phyloP scores from a whole-genome alignment of 208 protist species.

The Sergeia podlipaevii region DNA sequence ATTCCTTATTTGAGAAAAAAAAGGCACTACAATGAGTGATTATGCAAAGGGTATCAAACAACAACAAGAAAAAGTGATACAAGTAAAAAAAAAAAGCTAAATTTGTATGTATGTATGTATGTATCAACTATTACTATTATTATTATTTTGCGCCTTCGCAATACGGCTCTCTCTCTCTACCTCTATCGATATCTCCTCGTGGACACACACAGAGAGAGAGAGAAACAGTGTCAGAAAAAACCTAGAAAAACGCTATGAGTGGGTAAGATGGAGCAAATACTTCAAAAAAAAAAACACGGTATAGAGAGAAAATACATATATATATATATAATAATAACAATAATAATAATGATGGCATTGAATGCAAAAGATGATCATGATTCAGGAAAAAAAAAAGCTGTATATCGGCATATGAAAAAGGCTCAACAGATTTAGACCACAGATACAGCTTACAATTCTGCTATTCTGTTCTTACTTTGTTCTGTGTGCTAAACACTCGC shows the following conservation, averaged over 20 bases:
- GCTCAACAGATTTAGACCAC: too few relatives aligned
- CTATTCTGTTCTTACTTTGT: too few relatives aligned
- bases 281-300: too few relatives aligned
- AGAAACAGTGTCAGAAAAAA: background rate
- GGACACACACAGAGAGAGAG: background rate
- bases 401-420: too few relatives aligned
- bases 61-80: background rate
- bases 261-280: too few relatives aligned
- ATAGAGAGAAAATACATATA: background rate
- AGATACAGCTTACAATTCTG: too few relatives aligned
- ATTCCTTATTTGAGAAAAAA: background rate
- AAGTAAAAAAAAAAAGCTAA: conserved; percentile 6
- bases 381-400: conserved; percentile 7
- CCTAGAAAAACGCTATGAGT: background rate
- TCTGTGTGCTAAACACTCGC: too few relatives aligned
- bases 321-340: too few relatives aligned
- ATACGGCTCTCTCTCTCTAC: too few relatives aligned
- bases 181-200: conserved; percentile 2
- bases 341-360: too few relatives aligned
- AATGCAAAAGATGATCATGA: background rate
- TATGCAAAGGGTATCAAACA: background rate
- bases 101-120: background rate
- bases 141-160: too few relatives aligned
- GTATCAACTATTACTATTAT: conserved; percentile 1
- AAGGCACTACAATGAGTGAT: conserved; percentile 1